A percentile compares a stretch with the other conserved stretches of the same genome.
Evolutionary conservation across 179 eudicot genomes (phyloP).

Genomic region (Patellifolia procumbens): DNA sequence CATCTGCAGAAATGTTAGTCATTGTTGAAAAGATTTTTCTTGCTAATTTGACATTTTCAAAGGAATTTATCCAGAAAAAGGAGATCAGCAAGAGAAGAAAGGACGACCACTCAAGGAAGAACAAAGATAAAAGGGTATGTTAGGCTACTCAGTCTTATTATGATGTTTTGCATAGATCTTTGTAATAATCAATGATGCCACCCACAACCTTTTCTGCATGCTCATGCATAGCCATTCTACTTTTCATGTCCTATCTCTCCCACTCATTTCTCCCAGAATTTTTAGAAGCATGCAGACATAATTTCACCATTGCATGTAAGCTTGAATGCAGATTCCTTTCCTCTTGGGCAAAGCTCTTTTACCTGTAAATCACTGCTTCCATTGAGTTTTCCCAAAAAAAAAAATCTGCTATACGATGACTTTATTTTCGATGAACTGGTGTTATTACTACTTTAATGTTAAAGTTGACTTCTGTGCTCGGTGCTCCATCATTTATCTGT

Average conservation of each 20-base stretch:
- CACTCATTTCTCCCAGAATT: not conserved
- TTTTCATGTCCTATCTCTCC: not conserved
- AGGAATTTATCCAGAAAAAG: slow-evolving; percentile 60
- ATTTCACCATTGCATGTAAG: not conserved
- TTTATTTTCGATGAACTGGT: not conserved
- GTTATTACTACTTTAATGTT: not conserved
- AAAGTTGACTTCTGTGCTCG: not conserved
- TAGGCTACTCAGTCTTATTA: not conserved
- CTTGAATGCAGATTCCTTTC: not conserved
- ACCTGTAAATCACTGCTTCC: not conserved
- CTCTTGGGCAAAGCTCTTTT: not conserved
- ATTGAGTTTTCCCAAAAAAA: not conserved
- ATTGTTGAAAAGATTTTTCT: not conserved
- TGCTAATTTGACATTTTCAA: slow-evolving; percentile 19
- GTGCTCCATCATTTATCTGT: slow-evolving; percentile 1
- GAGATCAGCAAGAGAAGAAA: slow-evolving; percentile 92
- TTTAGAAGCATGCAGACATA: not conserved
- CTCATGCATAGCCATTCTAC: not conserved
- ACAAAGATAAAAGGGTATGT: slow-evolving; percentile 80
- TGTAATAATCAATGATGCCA: not conserved
- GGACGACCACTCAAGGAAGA: slow-evolving; percentile 76
- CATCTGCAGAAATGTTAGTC: not conserved
- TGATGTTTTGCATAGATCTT: not conserved
- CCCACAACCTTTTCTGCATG: not conserved
- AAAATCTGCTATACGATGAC: not conserved